phyloP scores from a whole-genome alignment of 495 filamentous ascomycete genomes.

The Trichoderma virens region DNA sequence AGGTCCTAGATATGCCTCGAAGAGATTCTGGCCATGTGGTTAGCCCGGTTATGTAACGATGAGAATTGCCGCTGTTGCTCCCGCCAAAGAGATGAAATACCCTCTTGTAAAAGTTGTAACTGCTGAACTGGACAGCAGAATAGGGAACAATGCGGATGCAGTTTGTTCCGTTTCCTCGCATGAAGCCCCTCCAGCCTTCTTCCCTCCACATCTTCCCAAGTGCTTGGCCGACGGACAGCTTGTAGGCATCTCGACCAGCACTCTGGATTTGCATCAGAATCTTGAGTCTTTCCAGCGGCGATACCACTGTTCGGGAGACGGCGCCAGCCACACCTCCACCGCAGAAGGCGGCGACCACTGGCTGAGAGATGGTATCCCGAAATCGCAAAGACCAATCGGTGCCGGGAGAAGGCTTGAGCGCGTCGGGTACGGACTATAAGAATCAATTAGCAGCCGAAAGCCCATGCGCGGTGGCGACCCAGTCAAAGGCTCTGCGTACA shows the following conservation, averaged over 20 bases:
- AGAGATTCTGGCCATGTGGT: conserved; percentile 47
- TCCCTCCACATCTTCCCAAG: conserved; percentile 91
- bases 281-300: conserved; percentile 89
- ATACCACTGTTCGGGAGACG: conserved; percentile 94
- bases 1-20: conserved; percentile 61
- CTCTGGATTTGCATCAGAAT: conserved; percentile 97
- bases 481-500: not conserved
- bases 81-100: conserved; percentile 43
- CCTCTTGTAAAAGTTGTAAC: conserved; percentile 94
- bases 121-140: conserved; percentile 94
- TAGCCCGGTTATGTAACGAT: not conserved
- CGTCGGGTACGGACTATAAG: not conserved
- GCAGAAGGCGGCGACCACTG: conserved; percentile 83
- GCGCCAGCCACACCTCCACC: conserved; percentile 95
- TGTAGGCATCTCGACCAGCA: conserved; percentile 83
- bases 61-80: not conserved
- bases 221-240: conserved; percentile 79
- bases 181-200: conserved; percentile 91
- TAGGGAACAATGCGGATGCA: conserved; percentile 98
- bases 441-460: not conserved
- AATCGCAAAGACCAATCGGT: conserved; percentile 19
- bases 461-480: not conserved
- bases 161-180: conserved; percentile 96
- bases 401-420: not conserved
- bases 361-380: conserved; percentile 55